Base-by-base conservation (phyloP, 148 eudicot genomes). In the Dianthus caryophyllus region DNA sequence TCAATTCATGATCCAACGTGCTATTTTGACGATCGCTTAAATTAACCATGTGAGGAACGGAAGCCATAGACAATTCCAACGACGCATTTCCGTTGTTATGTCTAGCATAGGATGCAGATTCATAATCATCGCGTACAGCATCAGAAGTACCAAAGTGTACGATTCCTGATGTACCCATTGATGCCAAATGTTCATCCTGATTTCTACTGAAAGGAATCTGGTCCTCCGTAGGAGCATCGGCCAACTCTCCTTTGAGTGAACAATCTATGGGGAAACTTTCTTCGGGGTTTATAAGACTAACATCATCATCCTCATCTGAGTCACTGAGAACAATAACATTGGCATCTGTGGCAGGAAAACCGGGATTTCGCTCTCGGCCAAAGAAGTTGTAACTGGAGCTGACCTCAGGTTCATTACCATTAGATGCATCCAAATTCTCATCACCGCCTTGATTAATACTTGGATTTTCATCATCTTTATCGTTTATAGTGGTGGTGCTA, bases 251-350 rank as follows among this genome's bases (percentile, higher is more conserved):
- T 31, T 61, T 29, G 48, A 70, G 55, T 64, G 68, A 49, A 66
- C 51, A 21, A 39, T 43, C 57, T 65, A 51, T 61, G 62, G 77
- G 76, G 64, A 59, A 48, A 38, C 74, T 62, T 22, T 74, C 86
- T 22, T 74, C 86, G 33, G 95, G 80, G 54, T 73, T 62, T 46
- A 70, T 66, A 61, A 84, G 47, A 57, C 77, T 78, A 22, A 83
- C 84, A 74, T 73, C 84, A 68, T 92, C 98, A 57, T 87, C 96
- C 4, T 59, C 64, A 10, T 93, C 98, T 8, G 98, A 93, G 76
- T 93, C 98, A 64, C 95, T 90, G 38, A 93, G 85, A 79, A 89
- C 73, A 50, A 93, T 90, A 39, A 93, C 66, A 65, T 85, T 91
- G 18, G 83, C 79, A 72, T 70, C 61, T 43, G 68, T 72, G 61